These are phyloP conservation scores for Penicillium crystallinum DNA, from an alignment of 495 filamentous ascomycete genomes.

Conservation along the genomic window DNA sequence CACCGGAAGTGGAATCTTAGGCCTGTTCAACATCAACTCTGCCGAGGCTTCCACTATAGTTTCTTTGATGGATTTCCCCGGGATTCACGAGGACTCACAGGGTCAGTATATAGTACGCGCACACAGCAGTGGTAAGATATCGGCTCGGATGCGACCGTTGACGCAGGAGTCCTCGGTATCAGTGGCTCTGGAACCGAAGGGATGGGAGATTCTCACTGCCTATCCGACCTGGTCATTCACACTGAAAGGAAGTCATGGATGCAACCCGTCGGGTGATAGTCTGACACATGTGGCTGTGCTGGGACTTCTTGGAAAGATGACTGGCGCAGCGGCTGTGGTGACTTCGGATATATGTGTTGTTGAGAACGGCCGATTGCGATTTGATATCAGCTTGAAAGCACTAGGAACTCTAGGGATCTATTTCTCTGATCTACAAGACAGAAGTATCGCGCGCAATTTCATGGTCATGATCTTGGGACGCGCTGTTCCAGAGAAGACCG, in stretches of 20 bases:
- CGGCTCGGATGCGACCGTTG: conserved; percentile 38
- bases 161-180: conserved; percentile 44
- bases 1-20: conserved; percentile 71
- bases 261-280: not conserved
- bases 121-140: conserved; percentile 63
- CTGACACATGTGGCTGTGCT: conserved; percentile 57
- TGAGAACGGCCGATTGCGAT: conserved; percentile 53
- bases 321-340: conserved; percentile 73
- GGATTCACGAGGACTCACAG: conserved; percentile 41
- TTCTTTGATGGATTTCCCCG: conserved; percentile 65
- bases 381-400: conserved; percentile 69
- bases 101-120: conserved; percentile 64
- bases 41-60: conserved; percentile 58
- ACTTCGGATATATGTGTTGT: conserved; percentile 50
- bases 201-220: conserved; percentile 78
- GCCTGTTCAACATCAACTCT: conserved; percentile 73
- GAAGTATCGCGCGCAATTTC: conserved; percentile 59
- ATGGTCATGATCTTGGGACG: conserved; percentile 71
- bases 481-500: conserved; percentile 61
- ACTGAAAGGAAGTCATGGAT: conserved; percentile 22
- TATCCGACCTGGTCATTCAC: conserved; percentile 58
- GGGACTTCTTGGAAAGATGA: conserved; percentile 85
- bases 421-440: conserved; percentile 58
- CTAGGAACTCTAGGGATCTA: conserved; percentile 69
- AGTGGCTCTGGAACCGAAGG: conserved; percentile 55